A percentile compares a stretch with the other conserved stretches of the same genome.
Evolutionary conservation across 2,329 filamentous ascomycete genomes (phyloP).

Genomic region (Alternaria sp.): DNA sequence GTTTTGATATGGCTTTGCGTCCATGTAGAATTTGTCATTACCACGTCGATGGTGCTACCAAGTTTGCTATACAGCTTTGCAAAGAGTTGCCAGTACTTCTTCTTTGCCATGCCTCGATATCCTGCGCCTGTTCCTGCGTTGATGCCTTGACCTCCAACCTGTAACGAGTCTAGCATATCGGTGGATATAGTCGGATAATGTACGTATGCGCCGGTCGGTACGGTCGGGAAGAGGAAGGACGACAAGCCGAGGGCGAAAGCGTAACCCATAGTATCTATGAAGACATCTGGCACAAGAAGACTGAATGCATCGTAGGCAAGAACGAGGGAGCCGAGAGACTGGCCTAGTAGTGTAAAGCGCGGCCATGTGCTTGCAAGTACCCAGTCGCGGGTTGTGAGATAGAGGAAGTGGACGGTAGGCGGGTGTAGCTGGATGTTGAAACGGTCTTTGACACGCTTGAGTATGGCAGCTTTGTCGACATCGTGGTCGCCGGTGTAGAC

Average conservation of each 20-base stretch:
- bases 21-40: conserved; percentile 98
- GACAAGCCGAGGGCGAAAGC: conserved; percentile 86
- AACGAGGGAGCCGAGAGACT: conserved; percentile 86
- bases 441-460: conserved; percentile 77
- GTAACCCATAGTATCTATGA: conserved; percentile 98
- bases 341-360: conserved; percentile 90
- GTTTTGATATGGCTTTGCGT: conserved; percentile 78
- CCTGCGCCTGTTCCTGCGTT: conserved; percentile 85
- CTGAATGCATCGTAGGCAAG: conserved; percentile 92
- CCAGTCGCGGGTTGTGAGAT: conserved; percentile 85
- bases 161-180: conserved; percentile 88
- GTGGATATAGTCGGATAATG: conserved; percentile 99
- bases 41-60: conserved; percentile 84
- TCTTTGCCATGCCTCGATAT: conserved; percentile 74
- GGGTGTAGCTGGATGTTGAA: conserved; percentile 93
- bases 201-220: conserved; percentile 92
- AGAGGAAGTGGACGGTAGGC: conserved; percentile 85
- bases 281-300: conserved; percentile 90
- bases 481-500: conserved; percentile 97
- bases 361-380: conserved; percentile 89
- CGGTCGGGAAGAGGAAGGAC: conserved; percentile 78
- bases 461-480: conserved; percentile 79
- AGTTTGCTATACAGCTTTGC: conserved; percentile 82
- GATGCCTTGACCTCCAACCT: conserved; percentile 68
- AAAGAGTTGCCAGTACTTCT: conserved; percentile 85